Conservation (phyloP, 129 eudicot species). For the Flaveria robusta region DNA sequence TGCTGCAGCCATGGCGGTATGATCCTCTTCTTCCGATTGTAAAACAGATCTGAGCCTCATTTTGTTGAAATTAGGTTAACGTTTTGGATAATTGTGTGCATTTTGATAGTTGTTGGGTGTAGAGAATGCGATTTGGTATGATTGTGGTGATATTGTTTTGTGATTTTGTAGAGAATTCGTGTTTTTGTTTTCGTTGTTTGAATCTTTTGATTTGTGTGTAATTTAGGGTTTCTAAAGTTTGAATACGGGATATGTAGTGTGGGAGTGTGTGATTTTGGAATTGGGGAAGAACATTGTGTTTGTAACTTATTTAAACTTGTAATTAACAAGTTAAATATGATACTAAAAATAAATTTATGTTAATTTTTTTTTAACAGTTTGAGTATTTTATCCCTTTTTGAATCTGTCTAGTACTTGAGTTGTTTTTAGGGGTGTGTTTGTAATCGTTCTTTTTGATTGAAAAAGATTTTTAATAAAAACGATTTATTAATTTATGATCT, state of each 20-base stretch:
- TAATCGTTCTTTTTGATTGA: too few species aligned
- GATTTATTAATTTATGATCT: too few species aligned
- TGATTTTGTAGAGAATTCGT: neutral
- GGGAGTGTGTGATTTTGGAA: neutral
- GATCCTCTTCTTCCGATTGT: constrained; percentile 11
- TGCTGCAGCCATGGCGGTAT: constrained; percentile 45
- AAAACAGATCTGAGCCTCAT: constrained; percentile 41
- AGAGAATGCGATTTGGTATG: neutral
- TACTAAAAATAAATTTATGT: too few species aligned
- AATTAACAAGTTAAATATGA: too few species aligned
- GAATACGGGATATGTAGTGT: too few species aligned
- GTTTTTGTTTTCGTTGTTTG: neutral
- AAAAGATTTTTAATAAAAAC: too few species aligned
- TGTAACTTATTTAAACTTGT: too few species aligned
- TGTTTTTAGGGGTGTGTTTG: too few species aligned
- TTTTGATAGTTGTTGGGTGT: neutral
- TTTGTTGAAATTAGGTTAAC: neutral
- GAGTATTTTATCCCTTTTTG: too few species aligned
- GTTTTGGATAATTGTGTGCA: neutral
- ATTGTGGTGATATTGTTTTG: neutral
- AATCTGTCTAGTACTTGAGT: too few species aligned
- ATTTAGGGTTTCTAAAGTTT: neutral
- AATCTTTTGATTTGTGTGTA: neutral
- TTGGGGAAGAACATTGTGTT: neutral
- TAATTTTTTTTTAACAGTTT: too few species aligned